Conservation (phyloP, 371 early-diverging fungal species). For the Choanephora cucurbitarum region DNA sequence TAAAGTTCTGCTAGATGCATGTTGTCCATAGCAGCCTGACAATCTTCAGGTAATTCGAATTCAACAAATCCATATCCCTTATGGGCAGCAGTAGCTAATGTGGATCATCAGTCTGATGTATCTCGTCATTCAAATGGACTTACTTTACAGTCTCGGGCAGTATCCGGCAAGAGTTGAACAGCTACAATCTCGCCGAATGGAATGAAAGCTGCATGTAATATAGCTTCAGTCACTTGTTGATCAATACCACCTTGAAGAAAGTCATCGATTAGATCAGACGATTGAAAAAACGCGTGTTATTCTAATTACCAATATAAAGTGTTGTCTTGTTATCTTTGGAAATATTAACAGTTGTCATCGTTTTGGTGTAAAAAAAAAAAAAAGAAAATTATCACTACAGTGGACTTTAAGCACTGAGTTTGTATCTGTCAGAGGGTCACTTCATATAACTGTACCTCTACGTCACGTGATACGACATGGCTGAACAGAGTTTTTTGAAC, state of each 20-base stretch:
- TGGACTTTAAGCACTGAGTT: too few species aligned
- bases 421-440: too few species aligned
- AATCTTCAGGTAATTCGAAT: conserved; percentile 85
- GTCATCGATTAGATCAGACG: too few species aligned
- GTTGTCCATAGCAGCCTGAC: conserved; percentile 89
- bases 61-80: conserved; percentile 96
- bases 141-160: conserved; percentile 18
- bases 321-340: conserved; percentile 49
- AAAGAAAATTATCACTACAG: too few species aligned
- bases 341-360: conserved; percentile 14
- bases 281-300: too few species aligned
- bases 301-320: conserved; percentile 47
- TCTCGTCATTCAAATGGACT: not conserved
- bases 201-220: conserved; percentile 88
- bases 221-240: conserved; percentile 73
- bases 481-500: too few species aligned
- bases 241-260: conserved; percentile 80
- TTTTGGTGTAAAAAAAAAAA: not conserved
- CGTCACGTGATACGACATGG: too few species aligned
- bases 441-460: too few species aligned
- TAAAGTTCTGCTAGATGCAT: conserved; percentile 89
- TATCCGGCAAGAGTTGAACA: conserved; percentile 83
- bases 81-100: conserved; percentile 52
- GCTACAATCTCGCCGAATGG: conserved; percentile 96
- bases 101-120: not conserved